Conservation (phyloP, 352 stramenopile genomes). For the Saprolegnia diclina region DNA sequence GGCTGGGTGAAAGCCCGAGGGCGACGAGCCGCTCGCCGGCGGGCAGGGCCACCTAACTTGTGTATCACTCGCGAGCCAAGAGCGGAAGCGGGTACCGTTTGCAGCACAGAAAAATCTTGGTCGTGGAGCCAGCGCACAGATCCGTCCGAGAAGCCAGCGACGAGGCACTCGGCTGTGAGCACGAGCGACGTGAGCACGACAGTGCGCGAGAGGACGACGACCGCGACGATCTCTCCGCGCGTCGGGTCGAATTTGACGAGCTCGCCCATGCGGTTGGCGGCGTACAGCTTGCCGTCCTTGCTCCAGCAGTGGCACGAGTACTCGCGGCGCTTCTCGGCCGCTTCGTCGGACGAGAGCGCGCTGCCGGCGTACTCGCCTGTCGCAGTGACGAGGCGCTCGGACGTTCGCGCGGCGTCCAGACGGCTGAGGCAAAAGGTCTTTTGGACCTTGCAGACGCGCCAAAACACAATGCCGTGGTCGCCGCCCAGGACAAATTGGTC, state of each 20-base stretch:
- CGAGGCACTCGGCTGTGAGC: constrained; percentile 11
- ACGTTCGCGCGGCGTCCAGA: constrained; percentile 9
- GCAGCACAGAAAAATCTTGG: not conserved
- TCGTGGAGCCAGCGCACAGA: constrained; percentile 9
- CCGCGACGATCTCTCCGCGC: constrained; percentile 31
- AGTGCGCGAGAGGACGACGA: constrained; percentile 38
- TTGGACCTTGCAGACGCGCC: constrained; percentile 50
- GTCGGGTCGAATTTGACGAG: constrained; percentile 48
- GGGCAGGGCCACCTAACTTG: constrained; percentile 1
- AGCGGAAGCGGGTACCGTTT: not conserved
- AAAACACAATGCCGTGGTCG: constrained; percentile 56
- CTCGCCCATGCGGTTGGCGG: constrained; percentile 49
- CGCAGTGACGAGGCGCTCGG: not conserved
- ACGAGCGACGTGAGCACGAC: not conserved
- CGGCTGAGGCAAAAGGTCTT: constrained; percentile 31
- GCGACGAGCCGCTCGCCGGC: constrained; percentile 32
- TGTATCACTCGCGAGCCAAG: too few relatives aligned
- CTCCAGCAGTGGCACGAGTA: constrained; percentile 58
- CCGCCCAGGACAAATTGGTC: constrained; percentile 62
- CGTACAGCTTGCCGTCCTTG: constrained; percentile 39
- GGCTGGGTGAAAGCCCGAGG: constrained; percentile 45
- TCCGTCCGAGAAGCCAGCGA: constrained; percentile 17
- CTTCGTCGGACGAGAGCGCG: constrained; percentile 26
- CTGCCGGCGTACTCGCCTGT: constrained; percentile 1
- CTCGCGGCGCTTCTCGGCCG: constrained; percentile 45